Evolutionary conservation across 2,329 filamentous ascomycete genomes (phyloP).

Genomic region (Calycina marina): DNA sequence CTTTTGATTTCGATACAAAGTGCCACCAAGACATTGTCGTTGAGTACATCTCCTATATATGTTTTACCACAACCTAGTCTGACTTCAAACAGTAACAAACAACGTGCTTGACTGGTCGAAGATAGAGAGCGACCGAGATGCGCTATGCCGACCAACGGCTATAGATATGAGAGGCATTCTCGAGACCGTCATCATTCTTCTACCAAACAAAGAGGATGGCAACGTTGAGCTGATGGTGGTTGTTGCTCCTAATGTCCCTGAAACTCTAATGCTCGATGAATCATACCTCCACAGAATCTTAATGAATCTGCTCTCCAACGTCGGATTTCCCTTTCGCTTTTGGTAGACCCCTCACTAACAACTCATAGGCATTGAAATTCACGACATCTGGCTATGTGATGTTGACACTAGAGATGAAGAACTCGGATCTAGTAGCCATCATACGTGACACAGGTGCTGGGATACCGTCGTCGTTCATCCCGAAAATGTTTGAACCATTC

Average conservation of each 20-base stretch:
- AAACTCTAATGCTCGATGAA: slow-evolving; percentile 22
- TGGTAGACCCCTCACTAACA: too few relatives aligned
- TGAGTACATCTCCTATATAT: slow-evolving; percentile 12
- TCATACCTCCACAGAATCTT: slow-evolving; percentile 23
- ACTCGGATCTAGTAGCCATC: too few relatives aligned
- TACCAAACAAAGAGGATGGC: slow-evolving; percentile 23
- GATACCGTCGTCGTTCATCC: too few relatives aligned
- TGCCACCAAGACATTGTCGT: slow-evolving; percentile 22
- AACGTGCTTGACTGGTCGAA: slow-evolving; percentile 26
- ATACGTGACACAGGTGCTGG: too few relatives aligned
- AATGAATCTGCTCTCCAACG: slow-evolving; percentile 25
- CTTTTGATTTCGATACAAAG: too few relatives aligned
- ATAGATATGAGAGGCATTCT: slow-evolving; percentile 22
- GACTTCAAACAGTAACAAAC: slow-evolving; percentile 16
- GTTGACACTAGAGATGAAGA: too few relatives aligned
- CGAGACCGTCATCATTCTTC: slow-evolving; percentile 21
- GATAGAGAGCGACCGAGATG: slow-evolving; percentile 21
- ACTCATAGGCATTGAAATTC: too few relatives aligned
- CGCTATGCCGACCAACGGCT: slow-evolving; percentile 19
- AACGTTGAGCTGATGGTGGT: slow-evolving; percentile 22
- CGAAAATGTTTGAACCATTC: too few relatives aligned
- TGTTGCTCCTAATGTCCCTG: slow-evolving; percentile 21
- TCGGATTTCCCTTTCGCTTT: slow-evolving; percentile 21
- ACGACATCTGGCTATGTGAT: too few relatives aligned
- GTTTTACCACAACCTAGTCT: not conserved